Conservation (phyloP, 495 filamentous ascomycete genomes). For the Annulohypoxylon nitens region DNA sequence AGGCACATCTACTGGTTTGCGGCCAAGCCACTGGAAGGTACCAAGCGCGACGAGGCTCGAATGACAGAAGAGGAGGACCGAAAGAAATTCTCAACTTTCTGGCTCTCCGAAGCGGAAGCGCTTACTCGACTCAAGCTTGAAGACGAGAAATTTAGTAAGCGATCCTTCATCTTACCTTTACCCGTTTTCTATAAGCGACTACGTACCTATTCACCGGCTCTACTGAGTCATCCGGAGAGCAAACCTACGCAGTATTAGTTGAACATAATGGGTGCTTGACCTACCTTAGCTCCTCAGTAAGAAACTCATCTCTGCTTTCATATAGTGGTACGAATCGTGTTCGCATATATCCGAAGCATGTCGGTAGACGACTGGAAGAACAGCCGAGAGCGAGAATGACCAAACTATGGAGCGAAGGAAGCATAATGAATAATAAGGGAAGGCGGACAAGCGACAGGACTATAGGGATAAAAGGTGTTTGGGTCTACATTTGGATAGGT, state of each 20-base stretch:
- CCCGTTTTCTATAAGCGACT: not conserved
- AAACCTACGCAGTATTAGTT: not conserved
- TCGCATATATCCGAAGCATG: conserved; percentile 49
- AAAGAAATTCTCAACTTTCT: conserved; percentile 49
- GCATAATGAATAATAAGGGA: not conserved
- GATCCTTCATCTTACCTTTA: not conserved
- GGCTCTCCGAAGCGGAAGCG: conserved; percentile 47
- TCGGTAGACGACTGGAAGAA: conserved; percentile 44
- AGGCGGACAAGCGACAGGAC: not conserved
- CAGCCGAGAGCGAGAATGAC: conserved; percentile 24
- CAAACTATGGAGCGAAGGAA: not conserved
- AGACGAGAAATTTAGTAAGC: conserved; percentile 52
- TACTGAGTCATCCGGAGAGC: not conserved
- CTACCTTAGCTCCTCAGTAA: not conserved
- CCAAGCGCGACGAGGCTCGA: conserved; percentile 40
- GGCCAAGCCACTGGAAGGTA: conserved; percentile 43
- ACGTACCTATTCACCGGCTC: not conserved
- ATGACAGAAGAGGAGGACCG: conserved; percentile 49
- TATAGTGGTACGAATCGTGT: conserved; percentile 48
- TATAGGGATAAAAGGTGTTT: not conserved
- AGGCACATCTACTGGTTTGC: conserved; percentile 53
- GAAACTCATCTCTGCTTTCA: conserved; percentile 21
- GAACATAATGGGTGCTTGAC: not conserved
- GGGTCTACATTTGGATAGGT: not conserved
- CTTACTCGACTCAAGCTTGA: conserved; percentile 47